A percentile compares a stretch with the other conserved stretches of the same genome.
phyloP scores from a whole-genome alignment of 805 yeast genomes.

The Yarrowia yakushimensis region DNA sequence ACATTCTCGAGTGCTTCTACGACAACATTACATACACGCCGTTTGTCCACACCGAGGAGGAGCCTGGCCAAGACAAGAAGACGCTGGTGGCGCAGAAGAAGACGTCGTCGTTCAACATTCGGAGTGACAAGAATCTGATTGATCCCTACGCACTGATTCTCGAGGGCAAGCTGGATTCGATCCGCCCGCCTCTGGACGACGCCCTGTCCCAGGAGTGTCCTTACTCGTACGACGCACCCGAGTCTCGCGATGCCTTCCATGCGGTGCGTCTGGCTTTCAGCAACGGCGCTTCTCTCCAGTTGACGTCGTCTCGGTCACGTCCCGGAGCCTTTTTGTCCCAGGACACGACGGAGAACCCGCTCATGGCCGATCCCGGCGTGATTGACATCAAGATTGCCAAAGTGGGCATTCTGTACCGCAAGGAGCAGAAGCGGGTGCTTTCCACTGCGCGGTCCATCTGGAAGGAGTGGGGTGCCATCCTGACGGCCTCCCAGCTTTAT shows the following conservation, averaged over 20 bases:
- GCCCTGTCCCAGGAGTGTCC: constrained; percentile 35
- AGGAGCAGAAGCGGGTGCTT: constrained; percentile 38
- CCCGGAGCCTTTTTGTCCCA: constrained; percentile 38
- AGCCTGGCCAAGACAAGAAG: constrained; percentile 23
- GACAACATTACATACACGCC: constrained; percentile 64
- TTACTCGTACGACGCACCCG: constrained; percentile 32
- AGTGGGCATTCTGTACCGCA: constrained; percentile 39
- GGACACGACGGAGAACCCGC: constrained; percentile 33
- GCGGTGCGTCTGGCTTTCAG: constrained; percentile 34
- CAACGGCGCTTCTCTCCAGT: constrained; percentile 38
- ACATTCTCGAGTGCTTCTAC: constrained; percentile 49
- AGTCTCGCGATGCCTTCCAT: constrained; percentile 31
- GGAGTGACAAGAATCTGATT: constrained; percentile 32
- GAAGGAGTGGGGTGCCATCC: constrained; percentile 44
- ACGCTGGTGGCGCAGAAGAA: constrained; percentile 9
- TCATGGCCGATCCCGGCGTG: constrained; percentile 38
- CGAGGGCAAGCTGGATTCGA: constrained; percentile 36
- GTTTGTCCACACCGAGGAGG: constrained; percentile 48
- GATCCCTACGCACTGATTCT: constrained; percentile 42
- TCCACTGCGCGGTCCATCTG: constrained; percentile 35
- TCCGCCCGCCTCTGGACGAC: constrained; percentile 37
- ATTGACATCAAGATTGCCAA: constrained; percentile 41
- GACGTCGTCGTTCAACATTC: constrained; percentile 28
- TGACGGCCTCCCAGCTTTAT: constrained; percentile 43
- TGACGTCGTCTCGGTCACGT: constrained; percentile 40